Evolutionary conservation across 768 basidiomycete genomes (phyloP).

Genomic region (Mycena galericulata): DNA sequence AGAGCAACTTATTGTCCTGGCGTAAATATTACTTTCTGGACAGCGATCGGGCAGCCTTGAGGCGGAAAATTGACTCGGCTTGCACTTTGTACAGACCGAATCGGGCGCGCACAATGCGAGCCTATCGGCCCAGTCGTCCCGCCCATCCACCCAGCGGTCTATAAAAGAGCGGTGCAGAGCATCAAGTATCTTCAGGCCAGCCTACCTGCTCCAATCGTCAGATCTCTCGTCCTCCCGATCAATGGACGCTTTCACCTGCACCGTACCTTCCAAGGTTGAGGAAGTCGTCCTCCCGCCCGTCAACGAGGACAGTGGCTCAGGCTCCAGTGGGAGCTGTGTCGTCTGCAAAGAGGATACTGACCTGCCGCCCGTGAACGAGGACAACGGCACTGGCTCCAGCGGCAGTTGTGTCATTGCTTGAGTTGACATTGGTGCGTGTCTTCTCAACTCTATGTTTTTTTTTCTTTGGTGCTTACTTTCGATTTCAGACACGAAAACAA

Average conservation of each 20-base stretch:
- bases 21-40: not conserved
- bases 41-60: conserved; percentile 2
- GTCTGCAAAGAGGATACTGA: conserved; percentile 26
- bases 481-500: not conserved
- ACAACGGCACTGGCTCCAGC: conserved; percentile 20
- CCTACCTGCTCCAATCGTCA: not conserved
- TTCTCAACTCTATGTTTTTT: not conserved
- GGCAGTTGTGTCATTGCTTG: conserved; percentile 28
- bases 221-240: conserved; percentile 7
- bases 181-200: not conserved
- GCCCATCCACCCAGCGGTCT: not conserved
- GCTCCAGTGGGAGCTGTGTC: conserved; percentile 28
- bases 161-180: not conserved
- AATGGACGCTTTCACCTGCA: conserved; percentile 30
- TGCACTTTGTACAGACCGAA: not conserved
- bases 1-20: conserved; percentile 2
- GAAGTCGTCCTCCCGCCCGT: conserved; percentile 19
- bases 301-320: conserved; percentile 21
- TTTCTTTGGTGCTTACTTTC: not conserved
- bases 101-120: conserved; percentile 10
- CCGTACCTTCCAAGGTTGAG: conserved; percentile 16
- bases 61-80: not conserved
- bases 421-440: not conserved
- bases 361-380: conserved; percentile 22
- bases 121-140: conserved; percentile 5